Evolutionary conservation across 139 green algal species (phyloP), one percentile per base, ranked within the genome.

Genomic region (Auxenochlorella pyrenoidosa): DNA sequence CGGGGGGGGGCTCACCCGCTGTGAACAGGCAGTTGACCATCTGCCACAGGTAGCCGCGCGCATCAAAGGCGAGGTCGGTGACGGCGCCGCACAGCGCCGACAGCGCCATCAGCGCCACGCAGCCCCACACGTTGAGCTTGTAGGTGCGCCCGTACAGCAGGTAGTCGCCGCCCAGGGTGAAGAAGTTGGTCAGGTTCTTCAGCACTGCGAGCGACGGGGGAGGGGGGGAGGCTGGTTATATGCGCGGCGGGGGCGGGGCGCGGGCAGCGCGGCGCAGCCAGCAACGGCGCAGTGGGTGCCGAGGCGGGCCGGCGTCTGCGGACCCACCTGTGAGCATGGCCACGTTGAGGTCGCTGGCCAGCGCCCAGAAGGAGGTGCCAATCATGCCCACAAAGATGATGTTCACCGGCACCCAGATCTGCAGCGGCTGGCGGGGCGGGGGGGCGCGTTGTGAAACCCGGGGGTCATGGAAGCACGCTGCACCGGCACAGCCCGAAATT

Each of bases 351-450:
- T 63, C 54, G 75, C 89, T 86, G 78, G 94, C 88, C 1, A 99
- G 87, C 0, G 97, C 90, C 73, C 93, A 96, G 84, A 99, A 99
- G 85, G 89, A 91, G 38, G 92, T 95, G 41, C 92, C 90, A 15
- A 98, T 94, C 95, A 98, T 98, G 59, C 91, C 92, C 36, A 99
- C 97, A 88, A 99, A 99, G 26, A 99, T 95, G 43, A 98, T 24
- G 87, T 99, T 99, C 26, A 98, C 94, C 5, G 97, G 97, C 47
- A 97, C 78, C 97, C 97, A 92, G 34, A 92, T 68, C 5, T 34
- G 43, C 1, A 13, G 54, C 54, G 22, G 16, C 13, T 24, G 54
- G 54, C 15, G 10, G 22, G 54, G 15, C 2, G 15, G 15, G 54
- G 22, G 54, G 15, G 54, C 54, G 54, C 16, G 54, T 8, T 13